A percentile compares a stretch with the other conserved stretches of the same genome.
Conservation (phyloP, 805 yeast species). For the Candida sonorensis region DNA sequence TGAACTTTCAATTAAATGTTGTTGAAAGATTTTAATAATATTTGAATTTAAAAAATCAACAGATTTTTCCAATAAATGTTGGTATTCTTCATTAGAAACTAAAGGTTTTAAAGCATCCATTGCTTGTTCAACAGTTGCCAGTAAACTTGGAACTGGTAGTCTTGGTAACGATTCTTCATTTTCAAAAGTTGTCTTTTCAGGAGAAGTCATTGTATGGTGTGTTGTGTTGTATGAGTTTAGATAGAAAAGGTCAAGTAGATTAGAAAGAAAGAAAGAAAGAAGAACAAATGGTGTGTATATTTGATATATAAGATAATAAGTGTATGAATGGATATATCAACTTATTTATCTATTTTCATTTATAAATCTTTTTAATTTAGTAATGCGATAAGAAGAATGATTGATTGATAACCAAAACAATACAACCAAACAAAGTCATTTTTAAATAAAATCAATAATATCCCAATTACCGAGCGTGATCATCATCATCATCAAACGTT, state of each 20-base stretch:
- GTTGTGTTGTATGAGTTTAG: too few species aligned
- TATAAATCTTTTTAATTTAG: too few species aligned
- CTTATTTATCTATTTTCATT: too few species aligned
- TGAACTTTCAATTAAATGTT: slow-evolving; percentile 44
- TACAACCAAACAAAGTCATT: too few species aligned
- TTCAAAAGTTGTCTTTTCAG: slow-evolving; percentile 27
- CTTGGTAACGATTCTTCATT: slow-evolving; percentile 42
- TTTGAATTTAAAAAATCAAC: slow-evolving; percentile 37
- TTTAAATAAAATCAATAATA: too few species aligned
- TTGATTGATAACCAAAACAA: too few species aligned
- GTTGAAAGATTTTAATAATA: slow-evolving; percentile 41
- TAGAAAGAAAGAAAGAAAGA: not conserved
- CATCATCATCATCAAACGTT: too few species aligned
- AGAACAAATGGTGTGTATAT: too few species aligned
- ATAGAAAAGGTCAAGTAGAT: not conserved
- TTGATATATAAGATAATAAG: too few species aligned
- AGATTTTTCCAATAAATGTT: slow-evolving; percentile 36
- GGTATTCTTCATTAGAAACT: slow-evolving; percentile 44
- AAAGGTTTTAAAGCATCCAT: slow-evolving; percentile 55
- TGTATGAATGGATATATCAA: too few species aligned
- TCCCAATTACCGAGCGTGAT: too few species aligned
- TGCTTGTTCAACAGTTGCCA: slow-evolving; percentile 44
- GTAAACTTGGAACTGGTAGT: slow-evolving; percentile 56
- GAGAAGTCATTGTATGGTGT: slow-evolving; percentile 2
- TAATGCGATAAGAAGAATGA: too few species aligned